Percentiles rank a stretch among this genome's conserved stretches.
Conservation (phyloP, 2,329 filamentous ascomycete genomes). For the Clathrospora elynae region DNA sequence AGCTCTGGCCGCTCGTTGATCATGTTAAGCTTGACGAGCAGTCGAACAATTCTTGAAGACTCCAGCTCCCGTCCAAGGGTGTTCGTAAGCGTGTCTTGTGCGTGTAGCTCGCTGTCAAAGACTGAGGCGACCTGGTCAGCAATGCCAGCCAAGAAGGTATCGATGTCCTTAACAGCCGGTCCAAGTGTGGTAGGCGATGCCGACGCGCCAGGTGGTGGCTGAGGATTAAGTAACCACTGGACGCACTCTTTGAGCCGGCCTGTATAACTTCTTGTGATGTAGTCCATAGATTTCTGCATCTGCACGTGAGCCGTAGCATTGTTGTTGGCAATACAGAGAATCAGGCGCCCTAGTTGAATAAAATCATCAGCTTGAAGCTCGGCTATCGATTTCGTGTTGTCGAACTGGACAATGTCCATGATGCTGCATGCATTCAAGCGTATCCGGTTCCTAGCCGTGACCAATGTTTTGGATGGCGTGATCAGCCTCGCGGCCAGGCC, state of each 20-base stretch:
- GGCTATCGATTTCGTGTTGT: slow-evolving; percentile 67
- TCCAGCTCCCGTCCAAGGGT: slow-evolving; percentile 82
- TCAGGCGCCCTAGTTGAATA: slow-evolving; percentile 78
- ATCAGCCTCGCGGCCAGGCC: slow-evolving; percentile 85
- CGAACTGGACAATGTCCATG: slow-evolving; percentile 85
- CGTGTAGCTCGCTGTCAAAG: slow-evolving; percentile 79
- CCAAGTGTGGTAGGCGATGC: slow-evolving; percentile 36
- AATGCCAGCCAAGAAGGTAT: slow-evolving; percentile 78
- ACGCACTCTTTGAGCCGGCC: slow-evolving; percentile 78
- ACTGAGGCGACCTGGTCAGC: slow-evolving; percentile 74
- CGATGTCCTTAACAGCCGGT: slow-evolving; percentile 69
- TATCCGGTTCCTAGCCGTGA: slow-evolving; percentile 89
- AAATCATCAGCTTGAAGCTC: slow-evolving; percentile 91
- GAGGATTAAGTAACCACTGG: slow-evolving; percentile 76
- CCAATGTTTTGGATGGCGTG: slow-evolving; percentile 82
- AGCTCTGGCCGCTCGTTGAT: slow-evolving; percentile 91
- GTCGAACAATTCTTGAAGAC: slow-evolving; percentile 81
- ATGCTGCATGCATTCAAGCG: slow-evolving; percentile 87
- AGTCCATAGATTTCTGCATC: slow-evolving; percentile 72
- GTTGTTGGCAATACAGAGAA: slow-evolving; percentile 80
- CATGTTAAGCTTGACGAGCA: slow-evolving; percentile 80
- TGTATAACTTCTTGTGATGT: slow-evolving; percentile 77
- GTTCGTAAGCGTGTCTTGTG: slow-evolving; percentile 73
- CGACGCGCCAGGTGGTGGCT: slow-evolving; percentile 31
- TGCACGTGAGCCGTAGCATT: slow-evolving; percentile 65